phyloP scores from a whole-genome alignment of 371 early-diverging fungal genomes.

The Zychaea mexicana region DNA sequence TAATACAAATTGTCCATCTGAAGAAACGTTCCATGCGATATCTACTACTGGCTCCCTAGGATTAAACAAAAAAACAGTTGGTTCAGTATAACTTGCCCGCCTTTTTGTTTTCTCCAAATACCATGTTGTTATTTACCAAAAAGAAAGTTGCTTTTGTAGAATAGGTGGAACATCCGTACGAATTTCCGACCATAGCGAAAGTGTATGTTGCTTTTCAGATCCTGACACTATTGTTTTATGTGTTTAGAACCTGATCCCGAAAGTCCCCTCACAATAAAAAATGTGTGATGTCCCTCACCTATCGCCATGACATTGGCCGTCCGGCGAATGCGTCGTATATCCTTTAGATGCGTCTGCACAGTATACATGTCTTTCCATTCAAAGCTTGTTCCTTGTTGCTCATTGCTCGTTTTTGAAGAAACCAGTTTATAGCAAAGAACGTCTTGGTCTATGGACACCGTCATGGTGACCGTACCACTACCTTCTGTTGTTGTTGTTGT shows the following conservation, averaged over 20 bases:
- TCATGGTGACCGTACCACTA: neutral
- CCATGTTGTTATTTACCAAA: constrained; percentile 22
- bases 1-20: constrained; percentile 72
- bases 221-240: constrained; percentile 15
- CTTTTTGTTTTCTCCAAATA: neutral
- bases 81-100: neutral
- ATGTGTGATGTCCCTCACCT: constrained; percentile 19
- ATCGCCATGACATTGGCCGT: constrained; percentile 17
- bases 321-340: constrained; percentile 17
- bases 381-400: too few species aligned
- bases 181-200: constrained; percentile 44
- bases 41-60: constrained; percentile 48
- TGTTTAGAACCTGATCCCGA: neutral
- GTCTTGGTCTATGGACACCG: constrained; percentile 8
- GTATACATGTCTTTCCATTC: constrained; percentile 30
- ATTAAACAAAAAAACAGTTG: neutral
- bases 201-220: constrained; percentile 9
- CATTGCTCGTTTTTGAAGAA: neutral
- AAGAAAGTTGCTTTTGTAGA: constrained; percentile 19
- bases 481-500: neutral
- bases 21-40: constrained; percentile 73
- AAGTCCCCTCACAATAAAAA: too few species aligned
- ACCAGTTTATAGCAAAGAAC: constrained; percentile 6
- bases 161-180: constrained; percentile 27
- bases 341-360: constrained; percentile 15